Evolutionary conservation across 306 rosid genomes (phyloP), one percentile per base, ranked within the genome.

Genomic region (Cucurbita ficifolia): DNA sequence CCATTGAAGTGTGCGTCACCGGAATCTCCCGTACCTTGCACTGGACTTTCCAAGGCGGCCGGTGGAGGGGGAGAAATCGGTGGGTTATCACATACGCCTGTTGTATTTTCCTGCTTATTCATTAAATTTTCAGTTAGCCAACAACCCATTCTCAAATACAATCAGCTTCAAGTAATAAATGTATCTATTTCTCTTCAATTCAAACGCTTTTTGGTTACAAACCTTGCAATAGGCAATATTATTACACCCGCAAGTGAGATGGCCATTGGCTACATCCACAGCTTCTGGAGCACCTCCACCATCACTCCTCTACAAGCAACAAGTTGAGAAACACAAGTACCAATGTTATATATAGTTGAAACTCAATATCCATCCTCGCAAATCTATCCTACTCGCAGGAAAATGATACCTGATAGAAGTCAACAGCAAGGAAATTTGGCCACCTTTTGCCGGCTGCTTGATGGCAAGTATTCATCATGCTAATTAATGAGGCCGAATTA

Each of bases 201-300:
- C 72, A 43, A 13, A 21, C 1, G 19, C 19, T 0, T 14, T 45
- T 24, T 22, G 40, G 70, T 70, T 54, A 39, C 74, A 59, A 71
- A 95, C 99, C 99, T 89, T 95, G 97, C 99, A 95, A 79, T 85
- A 95, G 48, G 96, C 88, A 73, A 95, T 89, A 84, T 38, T 88
- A 64, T 80, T 92, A 79, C 99, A 95, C 3, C 99, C 99, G 70
- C 99, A 91, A 55, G 96, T 86, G 78, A 91, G 87, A 74, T 89
- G 99, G 45, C 99, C 99, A 18, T 87, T 95, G 36, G 96, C 92
- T 83, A 78, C 78, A 82, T 95, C 97, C 79, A 89, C 96, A 3
- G 92, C 96, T 79, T 91, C 88, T n/a, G 97, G 73, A 70, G 96
- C 96, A 75, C 99, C 99, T 56, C 97, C 96, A 1, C 99, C 99